Evolutionary conservation across 371 early-diverging fungal species (phyloP).

Genomic region (Saksenaea vasiformis): DNA sequence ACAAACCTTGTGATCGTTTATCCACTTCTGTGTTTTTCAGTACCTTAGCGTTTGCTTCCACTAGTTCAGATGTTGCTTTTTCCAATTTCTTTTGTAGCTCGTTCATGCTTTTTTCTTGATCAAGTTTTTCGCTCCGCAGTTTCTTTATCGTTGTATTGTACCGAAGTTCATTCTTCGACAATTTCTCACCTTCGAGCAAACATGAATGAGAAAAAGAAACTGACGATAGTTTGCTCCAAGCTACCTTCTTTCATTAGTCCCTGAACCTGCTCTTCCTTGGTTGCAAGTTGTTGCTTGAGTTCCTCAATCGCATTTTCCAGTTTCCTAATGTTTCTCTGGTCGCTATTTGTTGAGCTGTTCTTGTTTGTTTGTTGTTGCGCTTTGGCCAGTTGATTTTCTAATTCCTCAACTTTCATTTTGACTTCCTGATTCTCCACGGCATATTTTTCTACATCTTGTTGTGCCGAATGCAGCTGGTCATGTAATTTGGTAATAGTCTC

Average conservation of each 20-base stretch:
- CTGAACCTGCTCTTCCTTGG: conserved; percentile 66
- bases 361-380: conserved; percentile 5
- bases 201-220: not conserved
- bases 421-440: conserved; percentile 14
- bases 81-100: conserved; percentile 70
- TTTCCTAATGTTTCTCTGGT: conserved; percentile 23
- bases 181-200: conserved; percentile 63
- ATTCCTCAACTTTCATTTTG: not conserved
- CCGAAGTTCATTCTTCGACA: conserved; percentile 81
- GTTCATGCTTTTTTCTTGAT: conserved; percentile 57
- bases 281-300: conserved; percentile 49
- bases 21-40: conserved; percentile 52
- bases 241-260: conserved; percentile 68
- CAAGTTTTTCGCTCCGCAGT: conserved; percentile 65
- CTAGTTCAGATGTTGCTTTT: conserved; percentile 39
- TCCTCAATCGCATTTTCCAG: conserved; percentile 53
- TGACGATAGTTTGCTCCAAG: not conserved
- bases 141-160: conserved; percentile 73
- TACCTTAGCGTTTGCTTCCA: conserved; percentile 58
- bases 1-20: conserved; percentile 53
- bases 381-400: conserved; percentile 9
- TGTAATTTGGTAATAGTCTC: conserved; percentile 63
- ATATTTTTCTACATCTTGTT: conserved; percentile 30
- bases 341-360: conserved; percentile 10
- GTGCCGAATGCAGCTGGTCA: conserved; percentile 59